Evolutionary conservation across 768 basidiomycete genomes (phyloP).

Genomic region (Termitomyces sp.): DNA sequence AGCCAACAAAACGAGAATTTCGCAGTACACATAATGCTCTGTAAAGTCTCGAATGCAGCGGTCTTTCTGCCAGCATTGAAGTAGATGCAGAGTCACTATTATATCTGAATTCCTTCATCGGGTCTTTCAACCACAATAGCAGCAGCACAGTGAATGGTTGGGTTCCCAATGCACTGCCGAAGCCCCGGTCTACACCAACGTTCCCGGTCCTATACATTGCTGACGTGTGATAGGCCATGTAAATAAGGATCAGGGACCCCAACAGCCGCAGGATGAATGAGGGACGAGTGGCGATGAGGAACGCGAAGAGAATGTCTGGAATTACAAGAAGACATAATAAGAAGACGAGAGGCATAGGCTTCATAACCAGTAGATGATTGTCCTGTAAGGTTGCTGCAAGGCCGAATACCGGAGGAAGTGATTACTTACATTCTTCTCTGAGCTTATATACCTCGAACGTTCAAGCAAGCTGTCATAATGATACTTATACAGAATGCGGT

Average conservation of each 20-base stretch:
- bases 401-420: too few species aligned
- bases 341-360: not conserved
- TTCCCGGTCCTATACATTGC: not conserved
- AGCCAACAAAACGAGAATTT: constrained; percentile 1
- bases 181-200: not conserved
- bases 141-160: not conserved
- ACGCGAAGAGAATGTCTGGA: not conserved
- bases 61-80: not conserved
- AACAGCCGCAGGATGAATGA: not conserved
- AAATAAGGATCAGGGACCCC: not conserved
- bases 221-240: not conserved
- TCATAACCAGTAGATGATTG: not conserved
- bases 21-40: not conserved
- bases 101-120: constrained; percentile 1
- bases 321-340: not conserved
- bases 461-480: too few species aligned
- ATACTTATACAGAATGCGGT: too few species aligned
- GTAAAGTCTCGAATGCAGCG: not conserved
- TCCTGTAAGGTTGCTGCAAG: too few species aligned
- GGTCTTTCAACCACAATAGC: not conserved
- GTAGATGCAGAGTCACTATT: not conserved
- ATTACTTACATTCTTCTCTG: too few species aligned
- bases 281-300: constrained; percentile 1
- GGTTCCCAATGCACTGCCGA: not conserved
- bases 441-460: too few species aligned